These are phyloP conservation scores for Rhododendron vialii DNA, from an alignment of 148 eudicot species.

Conservation along the genomic window DNA sequence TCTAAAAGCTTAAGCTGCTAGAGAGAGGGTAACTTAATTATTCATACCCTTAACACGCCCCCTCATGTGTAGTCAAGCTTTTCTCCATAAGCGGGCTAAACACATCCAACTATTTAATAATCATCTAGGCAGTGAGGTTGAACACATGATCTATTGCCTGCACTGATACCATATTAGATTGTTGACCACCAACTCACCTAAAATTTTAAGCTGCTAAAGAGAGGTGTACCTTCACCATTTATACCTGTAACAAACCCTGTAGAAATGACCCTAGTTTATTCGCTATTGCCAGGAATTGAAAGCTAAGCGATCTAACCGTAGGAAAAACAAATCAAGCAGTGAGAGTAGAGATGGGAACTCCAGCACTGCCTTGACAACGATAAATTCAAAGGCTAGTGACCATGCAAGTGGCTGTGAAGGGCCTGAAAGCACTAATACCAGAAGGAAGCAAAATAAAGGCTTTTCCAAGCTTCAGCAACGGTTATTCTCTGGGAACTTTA, in stretches of 20 bases:
- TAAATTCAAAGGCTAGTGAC: conserved; percentile 31
- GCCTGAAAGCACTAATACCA: conserved; percentile 35
- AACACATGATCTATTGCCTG: background rate
- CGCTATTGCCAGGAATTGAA: conserved; percentile 59
- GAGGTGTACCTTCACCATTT: background rate
- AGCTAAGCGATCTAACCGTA: conserved; percentile 51
- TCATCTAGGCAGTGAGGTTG: background rate
- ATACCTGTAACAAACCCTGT: background rate
- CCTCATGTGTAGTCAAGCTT: background rate
- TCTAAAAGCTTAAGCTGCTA: background rate
- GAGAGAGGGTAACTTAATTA: background rate
- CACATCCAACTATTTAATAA: background rate
- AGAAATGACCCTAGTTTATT: background rate
- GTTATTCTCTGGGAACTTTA: conserved; percentile 53
- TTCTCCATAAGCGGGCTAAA: background rate
- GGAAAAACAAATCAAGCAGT: conserved; percentile 32
- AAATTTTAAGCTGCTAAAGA: background rate
- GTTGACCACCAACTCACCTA: background rate
- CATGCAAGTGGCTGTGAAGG: conserved; percentile 40
- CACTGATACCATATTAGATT: background rate
- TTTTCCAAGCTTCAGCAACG: conserved; percentile 69
- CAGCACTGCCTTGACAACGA: conserved; percentile 18
- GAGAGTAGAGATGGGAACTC: conserved; percentile 49
- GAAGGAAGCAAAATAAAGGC: conserved; percentile 66
- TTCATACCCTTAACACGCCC: background rate